phyloP scores from a whole-genome alignment of 129 eudicot species.

The Lactuca sativa region DNA sequence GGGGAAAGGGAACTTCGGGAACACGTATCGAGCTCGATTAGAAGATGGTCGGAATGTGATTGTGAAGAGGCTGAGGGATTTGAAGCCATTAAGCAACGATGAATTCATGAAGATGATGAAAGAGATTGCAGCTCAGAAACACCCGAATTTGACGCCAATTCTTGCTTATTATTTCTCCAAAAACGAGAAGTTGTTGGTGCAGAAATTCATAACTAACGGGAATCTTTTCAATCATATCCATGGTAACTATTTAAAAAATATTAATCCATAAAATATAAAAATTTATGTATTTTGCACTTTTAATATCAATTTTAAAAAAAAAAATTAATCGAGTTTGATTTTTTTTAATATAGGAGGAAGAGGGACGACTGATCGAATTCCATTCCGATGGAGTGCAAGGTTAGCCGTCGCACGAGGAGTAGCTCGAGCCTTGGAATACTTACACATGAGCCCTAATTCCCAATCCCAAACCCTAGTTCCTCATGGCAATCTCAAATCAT shows the following conservation, averaged over 20 bases:
- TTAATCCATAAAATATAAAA: background rate
- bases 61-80: conserved; percentile 68
- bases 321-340: conserved; percentile 42
- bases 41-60: conserved; percentile 54
- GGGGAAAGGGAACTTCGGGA: conserved; percentile 70
- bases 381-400: conserved; percentile 45
- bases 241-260: conserved; percentile 50
- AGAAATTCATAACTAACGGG: conserved; percentile 49
- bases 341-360: background rate
- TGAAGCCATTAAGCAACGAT: conserved; percentile 60
- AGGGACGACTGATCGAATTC: conserved; percentile 45
- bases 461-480: conserved; percentile 44
- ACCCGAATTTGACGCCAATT: conserved; percentile 66
- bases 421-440: conserved; percentile 59
- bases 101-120: conserved; percentile 56
- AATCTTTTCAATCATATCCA: conserved; percentile 59
- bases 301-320: background rate
- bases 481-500: conserved; percentile 67
- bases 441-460: conserved; percentile 48
- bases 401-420: conserved; percentile 58
- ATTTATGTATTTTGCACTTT: background rate
- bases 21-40: conserved; percentile 54
- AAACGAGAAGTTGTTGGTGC: conserved; percentile 65
- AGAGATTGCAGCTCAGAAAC: conserved; percentile 47
- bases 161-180: conserved; percentile 63